These are phyloP conservation scores for Ustilago bromivora DNA, from an alignment of 1,284 basidiomycete genomes.

Conservation along the genomic window DNA sequence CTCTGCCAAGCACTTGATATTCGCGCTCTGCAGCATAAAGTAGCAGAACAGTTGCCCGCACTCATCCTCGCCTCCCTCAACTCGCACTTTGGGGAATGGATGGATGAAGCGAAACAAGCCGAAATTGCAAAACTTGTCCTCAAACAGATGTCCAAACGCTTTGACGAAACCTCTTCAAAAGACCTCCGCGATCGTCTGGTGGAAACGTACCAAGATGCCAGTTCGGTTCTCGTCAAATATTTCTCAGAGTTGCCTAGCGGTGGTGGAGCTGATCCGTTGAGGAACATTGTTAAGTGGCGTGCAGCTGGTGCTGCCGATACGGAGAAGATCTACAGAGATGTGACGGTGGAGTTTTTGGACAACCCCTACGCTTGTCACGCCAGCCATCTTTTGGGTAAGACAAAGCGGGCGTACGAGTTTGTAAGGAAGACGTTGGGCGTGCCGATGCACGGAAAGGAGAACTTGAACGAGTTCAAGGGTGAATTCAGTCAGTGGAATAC, in stretches of 20 bases:
- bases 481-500: constrained; percentile 51
- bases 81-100: constrained; percentile 60
- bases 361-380: constrained; percentile 62
- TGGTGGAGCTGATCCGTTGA: constrained; percentile 60
- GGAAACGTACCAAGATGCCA: constrained; percentile 59
- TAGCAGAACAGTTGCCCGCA: constrained; percentile 43
- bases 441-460: constrained; percentile 64
- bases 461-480: constrained; percentile 58
- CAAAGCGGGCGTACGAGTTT: constrained; percentile 59
- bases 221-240: constrained; percentile 58
- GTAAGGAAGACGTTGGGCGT: constrained; percentile 60
- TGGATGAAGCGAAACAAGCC: constrained; percentile 48
- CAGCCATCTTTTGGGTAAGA: constrained; percentile 55
- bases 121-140: constrained; percentile 48
- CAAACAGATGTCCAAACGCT: constrained; percentile 51
- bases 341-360: constrained; percentile 58
- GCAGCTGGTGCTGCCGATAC: constrained; percentile 52
- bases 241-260: constrained; percentile 59
- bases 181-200: constrained; percentile 55
- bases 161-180: constrained; percentile 61
- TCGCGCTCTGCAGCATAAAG: constrained; percentile 57
- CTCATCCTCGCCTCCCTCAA: constrained; percentile 42
- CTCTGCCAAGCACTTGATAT: constrained; percentile 66
- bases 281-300: constrained; percentile 63
- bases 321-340: constrained; percentile 48